These are phyloP conservation scores for Penicillium sp. DNA, from an alignment of 2,329 filamentous ascomycete genomes.

Conservation along the genomic window DNA sequence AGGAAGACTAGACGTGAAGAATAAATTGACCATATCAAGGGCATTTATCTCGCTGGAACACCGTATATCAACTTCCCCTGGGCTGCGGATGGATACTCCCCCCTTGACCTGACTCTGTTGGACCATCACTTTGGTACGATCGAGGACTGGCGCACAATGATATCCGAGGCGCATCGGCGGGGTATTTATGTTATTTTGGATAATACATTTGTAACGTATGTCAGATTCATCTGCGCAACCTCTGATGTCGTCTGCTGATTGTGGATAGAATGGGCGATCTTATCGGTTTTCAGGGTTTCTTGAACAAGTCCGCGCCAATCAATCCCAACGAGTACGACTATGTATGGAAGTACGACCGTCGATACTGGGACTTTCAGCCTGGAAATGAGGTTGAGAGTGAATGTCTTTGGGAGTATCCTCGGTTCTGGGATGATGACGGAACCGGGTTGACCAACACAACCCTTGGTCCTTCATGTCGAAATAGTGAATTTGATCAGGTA, in stretches of 20 bases:
- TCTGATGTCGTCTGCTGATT: background rate
- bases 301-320: constrained; percentile 60
- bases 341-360: constrained; percentile 54
- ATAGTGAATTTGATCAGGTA: constrained; percentile 62
- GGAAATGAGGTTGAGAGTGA: constrained; percentile 52
- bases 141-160: constrained; percentile 55
- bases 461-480: constrained; percentile 46
- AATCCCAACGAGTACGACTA: constrained; percentile 56
- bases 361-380: constrained; percentile 59
- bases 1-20: background rate
- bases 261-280: constrained; percentile 54
- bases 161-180: constrained; percentile 59
- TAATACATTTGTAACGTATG: constrained; percentile 63
- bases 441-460: background rate
- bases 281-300: constrained; percentile 61
- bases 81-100: constrained; percentile 60
- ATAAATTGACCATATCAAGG: constrained; percentile 34
- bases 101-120: constrained; percentile 62
- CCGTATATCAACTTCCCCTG: constrained; percentile 65
- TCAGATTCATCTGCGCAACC: background rate
- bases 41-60: constrained; percentile 63
- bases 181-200: constrained; percentile 67
- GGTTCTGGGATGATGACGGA: constrained; percentile 62
- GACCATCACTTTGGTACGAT: constrained; percentile 63
- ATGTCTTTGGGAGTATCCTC: constrained; percentile 55